Evolutionary conservation across 305 asterid species (phyloP).

Genomic region (Ilex paraguariensis): DNA sequence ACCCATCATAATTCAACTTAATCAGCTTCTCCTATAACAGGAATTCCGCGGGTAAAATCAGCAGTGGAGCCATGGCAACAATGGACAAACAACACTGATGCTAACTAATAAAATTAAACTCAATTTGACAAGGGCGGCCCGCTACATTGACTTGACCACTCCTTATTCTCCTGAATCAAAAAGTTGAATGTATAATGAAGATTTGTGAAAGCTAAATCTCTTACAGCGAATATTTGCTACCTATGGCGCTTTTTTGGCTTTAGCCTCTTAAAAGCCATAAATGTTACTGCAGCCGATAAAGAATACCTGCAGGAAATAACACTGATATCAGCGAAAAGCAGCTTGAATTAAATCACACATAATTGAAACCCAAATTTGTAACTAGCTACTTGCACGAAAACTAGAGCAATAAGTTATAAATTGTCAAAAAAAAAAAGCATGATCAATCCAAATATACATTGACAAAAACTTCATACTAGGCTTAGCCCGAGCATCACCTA

Average conservation of each 20-base stretch:
- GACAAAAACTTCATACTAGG: background rate
- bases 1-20: too few species aligned
- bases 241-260: conserved; percentile 47
- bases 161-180: too few species aligned
- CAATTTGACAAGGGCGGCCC: too few species aligned
- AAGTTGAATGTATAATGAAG: too few species aligned
- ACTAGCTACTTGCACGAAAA: background rate
- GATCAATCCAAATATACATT: too few species aligned
- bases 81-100: too few species aligned
- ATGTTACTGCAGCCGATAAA: conserved; percentile 84
- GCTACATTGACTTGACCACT: too few species aligned
- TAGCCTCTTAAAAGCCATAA: conserved; percentile 82
- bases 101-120: too few species aligned
- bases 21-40: too few species aligned
- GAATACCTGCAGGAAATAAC: conserved; percentile 67
- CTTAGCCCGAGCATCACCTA: background rate
- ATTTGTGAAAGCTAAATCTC: background rate
- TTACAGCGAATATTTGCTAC: conserved; percentile 18
- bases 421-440: background rate
- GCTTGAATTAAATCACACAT: background rate
- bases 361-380: background rate
- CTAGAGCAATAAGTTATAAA: background rate
- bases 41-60: too few species aligned
- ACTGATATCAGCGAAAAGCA: conserved; percentile 3
- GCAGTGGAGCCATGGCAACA: too few species aligned